Evolutionary conservation across 805 yeast species (phyloP).

Genomic region (Wickerhamomyces kurtzmanii): DNA sequence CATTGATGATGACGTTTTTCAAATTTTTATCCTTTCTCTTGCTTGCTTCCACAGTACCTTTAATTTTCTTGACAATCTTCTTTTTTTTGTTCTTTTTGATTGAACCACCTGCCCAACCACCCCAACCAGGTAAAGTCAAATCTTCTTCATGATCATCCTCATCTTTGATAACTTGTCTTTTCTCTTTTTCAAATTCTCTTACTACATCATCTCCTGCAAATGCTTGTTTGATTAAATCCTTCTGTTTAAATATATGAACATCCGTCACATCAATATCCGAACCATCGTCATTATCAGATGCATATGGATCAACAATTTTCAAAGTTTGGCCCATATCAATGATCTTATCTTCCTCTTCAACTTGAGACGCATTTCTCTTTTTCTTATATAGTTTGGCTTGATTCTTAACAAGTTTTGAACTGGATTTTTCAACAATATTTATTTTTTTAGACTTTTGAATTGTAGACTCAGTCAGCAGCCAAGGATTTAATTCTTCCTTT

Average conservation of each 20-base stretch:
- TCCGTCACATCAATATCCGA: constrained; percentile 34
- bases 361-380: constrained; percentile 23
- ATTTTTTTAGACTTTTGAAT: constrained; percentile 36
- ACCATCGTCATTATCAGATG: constrained; percentile 28
- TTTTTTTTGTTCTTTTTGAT: constrained; percentile 35
- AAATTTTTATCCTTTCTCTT: constrained; percentile 71
- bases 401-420: constrained; percentile 38
- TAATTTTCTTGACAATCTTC: constrained; percentile 58
- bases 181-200: constrained; percentile 66
- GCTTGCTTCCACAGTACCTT: constrained; percentile 65
- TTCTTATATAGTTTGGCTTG: constrained; percentile 17
- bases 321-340: constrained; percentile 46
- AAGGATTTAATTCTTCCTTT: constrained; percentile 37
- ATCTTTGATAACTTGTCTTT: constrained; percentile 50
- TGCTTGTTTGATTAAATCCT: constrained; percentile 78
- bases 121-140: constrained; percentile 93
- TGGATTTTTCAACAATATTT: constrained; percentile 35
- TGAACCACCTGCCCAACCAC: constrained; percentile 85
- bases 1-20: constrained; percentile 83
- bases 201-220: constrained; percentile 97
- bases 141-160: constrained; percentile 88
- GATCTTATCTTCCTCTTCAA: constrained; percentile 25
- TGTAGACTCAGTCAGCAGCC: constrained; percentile 28
- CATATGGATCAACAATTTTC: constrained; percentile 37
- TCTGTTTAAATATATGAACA: constrained; percentile 58